A percentile compares a stretch with the other conserved stretches of the same genome.
These are phyloP conservation scores for Erysiphe pulchra DNA, from an alignment of 2,329 filamentous ascomycete genomes.

Conservation along the genomic window DNA sequence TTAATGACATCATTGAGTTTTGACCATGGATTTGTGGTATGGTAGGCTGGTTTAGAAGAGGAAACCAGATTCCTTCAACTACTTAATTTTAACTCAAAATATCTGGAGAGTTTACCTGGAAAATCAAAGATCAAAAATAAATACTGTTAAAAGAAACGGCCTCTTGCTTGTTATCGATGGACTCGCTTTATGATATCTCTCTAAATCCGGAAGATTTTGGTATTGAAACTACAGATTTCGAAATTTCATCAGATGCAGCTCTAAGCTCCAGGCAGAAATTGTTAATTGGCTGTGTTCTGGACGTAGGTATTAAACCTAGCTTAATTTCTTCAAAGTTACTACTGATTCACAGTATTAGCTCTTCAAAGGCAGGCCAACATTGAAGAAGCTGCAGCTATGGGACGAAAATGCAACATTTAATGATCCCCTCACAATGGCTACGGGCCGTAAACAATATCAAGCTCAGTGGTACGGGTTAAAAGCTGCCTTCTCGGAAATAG, in stretches of 20 bases:
- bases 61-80: no score
- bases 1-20: no score
- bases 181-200: no score
- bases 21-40: no score
- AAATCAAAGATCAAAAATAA: no score
- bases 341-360: slow-evolving; percentile 15
- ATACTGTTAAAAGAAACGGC: no score
- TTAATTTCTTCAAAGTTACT: neutral
- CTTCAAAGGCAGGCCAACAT: slow-evolving; percentile 31
- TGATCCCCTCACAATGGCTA: slow-evolving; percentile 31
- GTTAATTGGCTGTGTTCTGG: slow-evolving; percentile 30
- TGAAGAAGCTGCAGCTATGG: slow-evolving; percentile 34
- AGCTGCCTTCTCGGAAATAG: slow-evolving; percentile 29
- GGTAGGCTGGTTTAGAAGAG: no score
- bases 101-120: no score
- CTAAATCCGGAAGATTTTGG: slow-evolving; percentile 5
- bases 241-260: slow-evolving; percentile 23
- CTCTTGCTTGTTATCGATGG: no score
- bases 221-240: slow-evolving; percentile 28
- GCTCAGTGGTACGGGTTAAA: slow-evolving; percentile 32
- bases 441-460: slow-evolving; percentile 24
- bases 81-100: no score
- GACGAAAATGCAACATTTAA: slow-evolving; percentile 28
- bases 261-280: slow-evolving; percentile 25
- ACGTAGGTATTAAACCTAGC: slow-evolving; percentile 14